These are phyloP conservation scores for Gyrodon lividus DNA, from an alignment of 768 basidiomycete species.

Conservation along the genomic window DNA sequence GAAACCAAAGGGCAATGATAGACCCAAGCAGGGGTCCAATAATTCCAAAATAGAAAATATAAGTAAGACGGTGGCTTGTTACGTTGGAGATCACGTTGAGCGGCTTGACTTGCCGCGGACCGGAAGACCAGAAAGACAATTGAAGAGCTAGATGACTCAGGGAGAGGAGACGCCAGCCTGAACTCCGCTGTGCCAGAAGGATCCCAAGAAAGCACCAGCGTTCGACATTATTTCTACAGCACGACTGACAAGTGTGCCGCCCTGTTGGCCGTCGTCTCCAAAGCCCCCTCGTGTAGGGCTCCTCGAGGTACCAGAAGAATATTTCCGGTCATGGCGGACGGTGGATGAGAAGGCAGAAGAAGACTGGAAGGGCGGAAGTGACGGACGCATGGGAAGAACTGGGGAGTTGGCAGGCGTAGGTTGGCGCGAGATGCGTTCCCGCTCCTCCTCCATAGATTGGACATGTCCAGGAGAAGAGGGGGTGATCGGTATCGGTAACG, in stretches of 20 bases:
- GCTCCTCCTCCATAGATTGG: constrained; percentile 30
- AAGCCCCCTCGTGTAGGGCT: constrained; percentile 30
- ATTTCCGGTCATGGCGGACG: constrained; percentile 15
- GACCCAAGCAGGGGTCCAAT: constrained; percentile 24
- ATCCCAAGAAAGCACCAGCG: constrained; percentile 75
- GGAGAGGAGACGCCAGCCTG: constrained; percentile 20
- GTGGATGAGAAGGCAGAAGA: neutral
- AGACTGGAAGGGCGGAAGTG: constrained; percentile 14
- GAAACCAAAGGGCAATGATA: neutral
- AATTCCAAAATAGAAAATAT: constrained; percentile 30
- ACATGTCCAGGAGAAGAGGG: constrained; percentile 9
- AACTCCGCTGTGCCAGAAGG: constrained; percentile 45
- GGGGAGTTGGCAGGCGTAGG: constrained; percentile 70
- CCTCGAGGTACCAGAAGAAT: constrained; percentile 17
- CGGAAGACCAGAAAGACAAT: neutral
- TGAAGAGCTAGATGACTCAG: constrained; percentile 7
- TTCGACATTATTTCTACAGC: constrained; percentile 80
- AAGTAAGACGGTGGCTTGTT: constrained; percentile 20
- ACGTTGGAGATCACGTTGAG: neutral
- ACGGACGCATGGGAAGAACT: constrained; percentile 32
- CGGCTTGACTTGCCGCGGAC: neutral
- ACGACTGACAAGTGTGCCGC: constrained; percentile 50
- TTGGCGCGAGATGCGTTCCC: constrained; percentile 38
- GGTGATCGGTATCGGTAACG: constrained; percentile 21
- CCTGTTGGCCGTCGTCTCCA: constrained; percentile 29